Conservation (phyloP, 768 basidiomycete species). For the Tulasnella sp. region DNA sequence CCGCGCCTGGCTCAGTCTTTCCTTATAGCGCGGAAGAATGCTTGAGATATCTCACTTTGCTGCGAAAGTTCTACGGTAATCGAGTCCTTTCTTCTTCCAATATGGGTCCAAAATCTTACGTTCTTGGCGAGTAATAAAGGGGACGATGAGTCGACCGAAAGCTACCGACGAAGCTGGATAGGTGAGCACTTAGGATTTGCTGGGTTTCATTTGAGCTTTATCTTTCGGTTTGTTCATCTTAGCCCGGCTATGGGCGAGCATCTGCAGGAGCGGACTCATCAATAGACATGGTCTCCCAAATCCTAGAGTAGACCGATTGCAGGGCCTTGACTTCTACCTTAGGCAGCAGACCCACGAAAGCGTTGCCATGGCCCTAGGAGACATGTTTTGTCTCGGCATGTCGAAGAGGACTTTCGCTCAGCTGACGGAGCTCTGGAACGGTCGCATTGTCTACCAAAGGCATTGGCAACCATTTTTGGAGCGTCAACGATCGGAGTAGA, state of each 20-base stretch:
- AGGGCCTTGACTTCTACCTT: neutral
- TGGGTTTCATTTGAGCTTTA: neutral
- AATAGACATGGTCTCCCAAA: neutral
- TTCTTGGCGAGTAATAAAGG: too few species aligned
- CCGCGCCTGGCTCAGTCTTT: neutral
- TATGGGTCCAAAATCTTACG: too few species aligned
- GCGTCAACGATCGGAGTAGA: too few species aligned
- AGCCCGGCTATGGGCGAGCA: conserved; percentile 10
- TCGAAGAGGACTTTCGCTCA: too few species aligned
- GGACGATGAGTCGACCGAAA: neutral
- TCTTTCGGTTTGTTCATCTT: too few species aligned
- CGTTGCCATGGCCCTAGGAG: neutral
- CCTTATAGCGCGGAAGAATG: conserved; percentile 3
- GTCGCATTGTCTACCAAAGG: too few species aligned
- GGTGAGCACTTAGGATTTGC: neutral
- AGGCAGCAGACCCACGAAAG: neutral
- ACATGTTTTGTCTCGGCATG: too few species aligned
- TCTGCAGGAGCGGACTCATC: neutral
- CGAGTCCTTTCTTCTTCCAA: too few species aligned
- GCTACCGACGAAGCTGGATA: neutral
- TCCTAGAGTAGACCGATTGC: conserved; percentile 11
- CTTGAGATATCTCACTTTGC: neutral
- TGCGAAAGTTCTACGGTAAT: neutral
- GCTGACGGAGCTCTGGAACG: too few species aligned
- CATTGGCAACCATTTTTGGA: too few species aligned